Evolutionary conservation across 2,329 filamentous ascomycete genomes (phyloP), one percentile per base, ranked within the genome.

Genomic region (Exophiala calicioides): DNA sequence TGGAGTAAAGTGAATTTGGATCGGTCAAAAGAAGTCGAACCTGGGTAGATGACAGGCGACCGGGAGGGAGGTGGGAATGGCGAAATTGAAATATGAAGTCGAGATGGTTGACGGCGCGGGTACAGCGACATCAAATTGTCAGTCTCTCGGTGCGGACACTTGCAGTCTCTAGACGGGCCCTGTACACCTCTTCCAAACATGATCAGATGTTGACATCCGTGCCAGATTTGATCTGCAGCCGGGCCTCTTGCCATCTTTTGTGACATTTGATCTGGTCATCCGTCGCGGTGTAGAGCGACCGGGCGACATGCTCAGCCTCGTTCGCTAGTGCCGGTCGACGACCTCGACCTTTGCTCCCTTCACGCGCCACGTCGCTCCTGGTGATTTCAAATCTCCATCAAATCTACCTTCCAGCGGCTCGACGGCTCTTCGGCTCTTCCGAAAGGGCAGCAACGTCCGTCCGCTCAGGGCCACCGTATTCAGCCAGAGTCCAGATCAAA

Each of bases 161-260:
- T 36, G 35, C 49, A 52, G 44, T 34, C 42, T 40, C 23, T 36
- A 24, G 44, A 40, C 32, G 20, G 12, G 38, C 16, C 32, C 19
- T 42, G 44, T 52, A 40, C 35, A 26, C 34, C 44, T 2, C 26
- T 35, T 24, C 34, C 27, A 49, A 41, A 49, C 46, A 29, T 19
- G 19, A 9, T 34, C n/a, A 36, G 27, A 42, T 26, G 41, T 30
- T 20, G 47, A 33, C 37, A 36, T 35, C 47, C 34, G 42, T 26
- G 15, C 16, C 5, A 15, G 13, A 36, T 34, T 24, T 38, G 10
- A 16, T 47, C 29, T 34, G 24, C 19, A n/a, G 10, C 44, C 19
- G n/a, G n/a, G n/a, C n/a, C n/a, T n/a, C n/a, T n/a, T n/a, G n/a
- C n/a, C n/a, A n/a, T n/a, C n/a, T n/a, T n/a, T n/a, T n/a, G n/a